Percentiles rank a stretch among this genome's conserved stretches.
Evolutionary conservation across 352 stramenopile species (phyloP).

Genomic region (Phytophthora pseudosyringae): DNA sequence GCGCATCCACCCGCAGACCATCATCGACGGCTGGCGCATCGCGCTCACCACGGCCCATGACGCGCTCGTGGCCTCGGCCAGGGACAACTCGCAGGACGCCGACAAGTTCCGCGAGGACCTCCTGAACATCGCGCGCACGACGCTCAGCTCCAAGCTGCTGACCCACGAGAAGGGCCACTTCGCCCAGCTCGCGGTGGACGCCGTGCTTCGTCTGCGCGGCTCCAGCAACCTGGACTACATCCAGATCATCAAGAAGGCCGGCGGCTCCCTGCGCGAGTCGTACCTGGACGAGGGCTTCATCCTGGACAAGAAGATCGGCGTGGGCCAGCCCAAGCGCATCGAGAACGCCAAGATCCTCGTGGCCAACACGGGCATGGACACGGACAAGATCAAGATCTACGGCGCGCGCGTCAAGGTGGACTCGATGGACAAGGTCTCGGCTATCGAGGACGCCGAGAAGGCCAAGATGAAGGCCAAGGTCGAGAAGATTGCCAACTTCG

Average conservation of each 20-base stretch:
- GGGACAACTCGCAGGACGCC: constrained; percentile 81
- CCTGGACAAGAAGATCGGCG: constrained; percentile 96
- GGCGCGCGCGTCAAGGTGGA: constrained; percentile 97
- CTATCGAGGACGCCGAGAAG: constrained; percentile 99
- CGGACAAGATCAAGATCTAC: constrained; percentile 99
- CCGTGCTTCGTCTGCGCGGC: constrained; percentile 96
- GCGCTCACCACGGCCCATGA: constrained; percentile 91
- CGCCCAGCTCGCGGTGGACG: constrained; percentile 95
- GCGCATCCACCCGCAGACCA: constrained; percentile 98
- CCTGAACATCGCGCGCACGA: constrained; percentile 98
- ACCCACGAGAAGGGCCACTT: constrained; percentile 99
- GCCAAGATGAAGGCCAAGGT: constrained; percentile 98
- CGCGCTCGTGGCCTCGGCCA: constrained; percentile 88
- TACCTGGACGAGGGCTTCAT: constrained; percentile 99
- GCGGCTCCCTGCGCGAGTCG: constrained; percentile 95
- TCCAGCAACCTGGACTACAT: constrained; percentile 98
- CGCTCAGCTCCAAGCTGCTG: constrained; percentile 98
- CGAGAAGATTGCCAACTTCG: constrained; percentile 98
- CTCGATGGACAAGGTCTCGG: constrained; percentile 98
- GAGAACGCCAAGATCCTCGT: constrained; percentile 99
- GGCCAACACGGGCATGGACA: constrained; percentile 99
- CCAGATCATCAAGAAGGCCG: constrained; percentile 99
- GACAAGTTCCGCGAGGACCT: constrained; percentile 95
- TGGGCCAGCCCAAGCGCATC: constrained; percentile 96
- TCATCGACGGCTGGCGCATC: constrained; percentile 98